Evolutionary conservation across 202 grass and related monocot species (phyloP), one percentile per base, ranked within the genome.

Genomic region (Miscanthus sacchariflorus): DNA sequence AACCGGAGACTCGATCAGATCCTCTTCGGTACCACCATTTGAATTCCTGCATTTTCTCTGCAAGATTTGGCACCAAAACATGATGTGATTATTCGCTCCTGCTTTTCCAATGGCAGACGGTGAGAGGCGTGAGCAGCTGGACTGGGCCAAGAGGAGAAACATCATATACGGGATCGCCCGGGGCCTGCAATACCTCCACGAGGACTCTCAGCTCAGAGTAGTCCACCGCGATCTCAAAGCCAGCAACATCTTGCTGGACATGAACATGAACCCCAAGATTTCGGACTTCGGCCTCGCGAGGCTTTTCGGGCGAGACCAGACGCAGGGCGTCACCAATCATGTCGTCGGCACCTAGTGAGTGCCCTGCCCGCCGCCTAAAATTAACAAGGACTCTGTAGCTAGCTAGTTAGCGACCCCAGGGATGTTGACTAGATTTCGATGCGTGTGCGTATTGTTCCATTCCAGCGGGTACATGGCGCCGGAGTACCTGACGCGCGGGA

Each of bases 141-240:
- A 54, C 13, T 89, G 87, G 87, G 68, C 4, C 24, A 78, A 45
- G 76, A 85, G 87, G 76, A 74, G 68, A 69, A 74, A 17, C 33
- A 85, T 89, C 10, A 89, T 85, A 23, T 74, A 72, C n/a, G 81
- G 87, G 11, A 74, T 89, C n/a, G 87, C 87, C 43, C 54, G 87
- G 87, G n/a, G n/a, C n/a, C n/a, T n/a, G n/a, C n/a, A n/a, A n/a
- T n/a, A n/a, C n/a, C n/a, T n/a, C n/a, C n/a, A 92, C 17, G 87
- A 89, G 14, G 87, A 89, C 48, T 92, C 90, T 2, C 90, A 86
- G 43, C 84, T 89, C 78, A 92, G 50, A 33, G 76, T 92, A 0
- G 61, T 89, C 9, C 90, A 92, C 25, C 90, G 90, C 3, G 90
- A 92, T 38, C 83, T 92, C 80, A 92, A 92, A 69, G 69, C 90